Evolutionary conservation across 148 eudicot genomes (phyloP).

Genomic region (Vaccinium corymbosum): DNA sequence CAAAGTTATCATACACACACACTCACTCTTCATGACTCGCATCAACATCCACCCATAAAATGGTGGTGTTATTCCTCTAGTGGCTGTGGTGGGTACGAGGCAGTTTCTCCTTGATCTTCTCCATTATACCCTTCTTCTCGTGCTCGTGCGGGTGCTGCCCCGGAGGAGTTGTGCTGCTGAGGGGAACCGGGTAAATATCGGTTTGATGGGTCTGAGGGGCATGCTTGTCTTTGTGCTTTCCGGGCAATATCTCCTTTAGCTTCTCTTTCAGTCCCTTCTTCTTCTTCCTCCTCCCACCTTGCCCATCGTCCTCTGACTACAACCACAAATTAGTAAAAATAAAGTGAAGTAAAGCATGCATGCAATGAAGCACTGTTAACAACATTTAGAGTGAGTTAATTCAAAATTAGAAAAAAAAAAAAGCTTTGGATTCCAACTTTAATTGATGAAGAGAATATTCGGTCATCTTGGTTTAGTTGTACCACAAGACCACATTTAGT

Average conservation of each 20-base stretch:
- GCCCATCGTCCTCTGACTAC: conserved; percentile 54
- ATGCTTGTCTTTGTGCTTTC: conserved; percentile 31
- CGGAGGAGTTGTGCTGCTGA: conserved; percentile 21
- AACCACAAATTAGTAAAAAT: not conserved
- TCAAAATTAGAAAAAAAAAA: too few relatives aligned
- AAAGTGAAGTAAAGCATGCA: too few relatives aligned
- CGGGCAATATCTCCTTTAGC: conserved; percentile 56
- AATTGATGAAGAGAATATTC: too few relatives aligned
- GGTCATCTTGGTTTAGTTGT: too few relatives aligned
- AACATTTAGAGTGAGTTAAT: too few relatives aligned
- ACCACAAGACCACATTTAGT: too few relatives aligned
- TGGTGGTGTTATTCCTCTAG: not conserved
- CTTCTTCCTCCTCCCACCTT: conserved; percentile 57
- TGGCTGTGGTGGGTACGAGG: conserved; percentile 41
- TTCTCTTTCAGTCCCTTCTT: conserved; percentile 55
- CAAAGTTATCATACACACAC: not conserved
- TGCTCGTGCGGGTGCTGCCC: conserved; percentile 35
- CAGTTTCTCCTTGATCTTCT: conserved; percentile 64
- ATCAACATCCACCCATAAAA: not conserved
- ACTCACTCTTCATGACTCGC: not conserved
- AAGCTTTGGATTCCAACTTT: too few relatives aligned
- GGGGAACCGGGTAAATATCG: conserved; percentile 17
- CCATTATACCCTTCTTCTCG: conserved; percentile 64
- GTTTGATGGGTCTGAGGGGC: not conserved
- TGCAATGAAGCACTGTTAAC: too few relatives aligned